These are phyloP conservation scores for Fusarium cyanostomum DNA, from an alignment of 2,329 filamentous ascomycete genomes.

Conservation along the genomic window DNA sequence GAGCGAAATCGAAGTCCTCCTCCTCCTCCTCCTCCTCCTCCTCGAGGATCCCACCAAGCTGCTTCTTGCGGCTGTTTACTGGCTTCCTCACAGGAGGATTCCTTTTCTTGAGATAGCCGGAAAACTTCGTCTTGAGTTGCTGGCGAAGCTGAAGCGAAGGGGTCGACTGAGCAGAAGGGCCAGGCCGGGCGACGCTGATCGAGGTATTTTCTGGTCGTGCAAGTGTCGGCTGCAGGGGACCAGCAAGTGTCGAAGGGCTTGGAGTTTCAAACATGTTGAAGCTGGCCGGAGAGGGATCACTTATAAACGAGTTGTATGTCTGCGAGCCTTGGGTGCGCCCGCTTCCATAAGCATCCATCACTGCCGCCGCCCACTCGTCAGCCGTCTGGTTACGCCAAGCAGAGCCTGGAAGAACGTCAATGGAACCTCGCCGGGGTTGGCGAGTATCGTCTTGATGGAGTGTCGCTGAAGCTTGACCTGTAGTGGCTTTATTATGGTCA, in stretches of 20 bases:
- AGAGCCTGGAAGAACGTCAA: neutral
- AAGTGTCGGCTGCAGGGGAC: neutral
- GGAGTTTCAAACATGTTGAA: neutral
- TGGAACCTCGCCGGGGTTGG: neutral
- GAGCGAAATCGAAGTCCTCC: neutral
- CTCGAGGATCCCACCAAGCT: neutral
- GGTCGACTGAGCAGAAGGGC: neutral
- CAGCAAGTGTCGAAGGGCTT: neutral
- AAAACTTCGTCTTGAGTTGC: constrained; percentile 11
- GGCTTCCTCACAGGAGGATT: neutral
- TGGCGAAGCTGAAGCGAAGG: constrained; percentile 6
- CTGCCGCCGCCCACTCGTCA: neutral
- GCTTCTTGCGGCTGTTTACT: neutral
- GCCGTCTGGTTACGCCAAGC: neutral
- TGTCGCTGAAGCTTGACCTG: neutral
- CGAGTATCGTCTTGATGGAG: neutral
- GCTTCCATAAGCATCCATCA: neutral
- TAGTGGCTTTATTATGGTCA: neutral
- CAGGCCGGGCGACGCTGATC: neutral
- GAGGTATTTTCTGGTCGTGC: neutral
- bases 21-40: neutral
- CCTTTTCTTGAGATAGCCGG: constrained; percentile 1
- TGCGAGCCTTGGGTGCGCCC: too few relatives aligned
- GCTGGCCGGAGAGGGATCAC: neutral
- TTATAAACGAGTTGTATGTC: neutral